A percentile compares a stretch with the other conserved stretches of the same genome.
phyloP scores from a whole-genome alignment of 2,329 filamentous ascomycete genomes.

The Alternaria hordeiaustralica region DNA sequence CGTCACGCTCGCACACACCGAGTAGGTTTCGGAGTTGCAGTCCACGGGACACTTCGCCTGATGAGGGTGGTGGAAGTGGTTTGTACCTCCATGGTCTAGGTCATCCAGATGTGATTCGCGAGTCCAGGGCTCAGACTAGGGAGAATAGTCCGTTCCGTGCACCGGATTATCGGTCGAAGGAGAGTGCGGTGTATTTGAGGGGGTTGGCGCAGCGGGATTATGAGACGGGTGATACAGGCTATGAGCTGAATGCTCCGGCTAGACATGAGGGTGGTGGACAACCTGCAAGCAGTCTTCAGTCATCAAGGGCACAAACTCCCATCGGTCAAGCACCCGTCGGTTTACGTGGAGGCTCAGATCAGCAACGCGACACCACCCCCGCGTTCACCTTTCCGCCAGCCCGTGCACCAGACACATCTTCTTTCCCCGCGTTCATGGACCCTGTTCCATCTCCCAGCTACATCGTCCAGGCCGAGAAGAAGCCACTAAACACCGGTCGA shows the following conservation, averaged over 20 bases:
- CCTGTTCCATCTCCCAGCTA: not conserved
- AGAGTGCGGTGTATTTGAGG: not conserved
- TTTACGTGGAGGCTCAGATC: not conserved
- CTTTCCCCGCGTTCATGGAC: not conserved
- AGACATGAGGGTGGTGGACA: not conserved
- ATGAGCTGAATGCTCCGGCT: not conserved
- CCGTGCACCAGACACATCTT: not conserved
- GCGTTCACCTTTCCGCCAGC: not conserved
- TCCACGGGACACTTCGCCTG: not conserved
- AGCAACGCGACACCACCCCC: not conserved
- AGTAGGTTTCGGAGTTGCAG: not conserved
- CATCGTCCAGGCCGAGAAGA: not conserved
- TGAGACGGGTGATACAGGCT: not conserved
- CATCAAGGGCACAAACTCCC: not conserved
- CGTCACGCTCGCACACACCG: not conserved
- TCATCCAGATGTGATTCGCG: not conserved
- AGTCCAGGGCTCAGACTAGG: not conserved
- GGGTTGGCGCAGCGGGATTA: not conserved
- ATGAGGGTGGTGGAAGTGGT: not conserved
- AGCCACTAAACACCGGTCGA: constrained; percentile 6
- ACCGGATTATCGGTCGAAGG: not conserved
- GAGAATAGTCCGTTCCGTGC: not conserved
- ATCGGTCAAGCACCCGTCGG: not conserved
- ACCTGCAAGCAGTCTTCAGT: not conserved
- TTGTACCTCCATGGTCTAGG: constrained; percentile 2